Base-by-base conservation (phyloP, 257 asterid genomes). In the Misopates orontium region DNA sequence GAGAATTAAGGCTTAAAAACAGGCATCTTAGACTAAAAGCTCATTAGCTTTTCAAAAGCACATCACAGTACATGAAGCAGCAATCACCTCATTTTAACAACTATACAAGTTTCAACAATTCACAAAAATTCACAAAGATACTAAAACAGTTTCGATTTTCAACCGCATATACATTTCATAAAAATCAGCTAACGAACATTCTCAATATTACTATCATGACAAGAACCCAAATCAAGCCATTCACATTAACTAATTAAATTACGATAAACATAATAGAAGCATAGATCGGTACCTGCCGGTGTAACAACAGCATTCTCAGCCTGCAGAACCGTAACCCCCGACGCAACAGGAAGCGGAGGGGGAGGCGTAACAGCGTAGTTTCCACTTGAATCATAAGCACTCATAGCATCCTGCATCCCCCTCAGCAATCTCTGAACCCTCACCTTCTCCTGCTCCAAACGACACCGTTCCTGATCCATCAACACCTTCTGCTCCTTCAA, bases 361-460 rank as follows among this genome's bases (percentile, higher is more conserved):
- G 85, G 63, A 25, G 82, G 83, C 0, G 79, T 70, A 24, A 67
- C 74, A 22, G 41, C 79, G 22, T 61, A 73, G 52, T 45, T 75
- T 31, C 69, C 75, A 15, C 67, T 44, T 58, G 77, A 69, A 64
- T 79, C 83, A 45, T 84, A 93, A 62, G 83, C 86, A 69, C 83
- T 84, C 92, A 93, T 83, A 12, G 64, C 95, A 75, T 77, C 78
- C 75, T 90, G 97, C 88, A 93, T 81, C 9, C 97, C 99, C 28
- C 60, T 79, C 0, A 90, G 80, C 78, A 93, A 79, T 75, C 72
- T 84, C 68, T 84, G 87, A 53, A 88, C 84, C 45, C 96, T 82
- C 31, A 74, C 19, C 60, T 82, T 86, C 63, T 93, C 99, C 64
- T 83, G 91, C 60, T 90, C 97, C 83, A 84, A 20, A 44, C 91